Conservation (phyloP, 2,329 filamentous ascomycete genomes). For the Fusarium sp. region DNA sequence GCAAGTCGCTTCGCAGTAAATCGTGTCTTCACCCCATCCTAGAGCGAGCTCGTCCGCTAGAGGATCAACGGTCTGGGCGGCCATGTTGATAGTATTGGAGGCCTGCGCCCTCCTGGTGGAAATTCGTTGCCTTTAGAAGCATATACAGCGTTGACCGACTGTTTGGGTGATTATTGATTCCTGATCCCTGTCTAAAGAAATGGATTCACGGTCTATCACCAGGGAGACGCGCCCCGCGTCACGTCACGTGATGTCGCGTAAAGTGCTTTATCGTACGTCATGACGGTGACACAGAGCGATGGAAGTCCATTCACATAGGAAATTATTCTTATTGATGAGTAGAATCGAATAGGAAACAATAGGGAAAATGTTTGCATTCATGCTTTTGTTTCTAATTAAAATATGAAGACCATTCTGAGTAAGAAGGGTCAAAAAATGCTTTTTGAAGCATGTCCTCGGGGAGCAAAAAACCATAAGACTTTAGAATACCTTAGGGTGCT, state of each 20-base stretch:
- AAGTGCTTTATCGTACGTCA: slow-evolving; percentile 38
- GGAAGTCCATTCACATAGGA: not conserved
- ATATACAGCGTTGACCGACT: not conserved
- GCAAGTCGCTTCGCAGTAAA: slow-evolving; percentile 59
- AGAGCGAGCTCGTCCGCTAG: slow-evolving; percentile 18
- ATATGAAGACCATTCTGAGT: too few species aligned
- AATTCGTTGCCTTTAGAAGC: not conserved
- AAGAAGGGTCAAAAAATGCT: too few species aligned
- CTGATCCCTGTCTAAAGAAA: not conserved
- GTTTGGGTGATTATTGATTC: not conserved
- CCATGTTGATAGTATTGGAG: slow-evolving; percentile 26
- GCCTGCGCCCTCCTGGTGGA: slow-evolving; percentile 17
- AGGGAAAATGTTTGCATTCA: too few species aligned
- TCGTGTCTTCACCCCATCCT: slow-evolving; percentile 45
- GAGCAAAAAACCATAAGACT: too few species aligned
- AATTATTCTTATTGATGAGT: not conserved
- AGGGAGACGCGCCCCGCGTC: slow-evolving; percentile 44
- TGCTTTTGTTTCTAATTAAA: too few species aligned
- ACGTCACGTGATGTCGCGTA: slow-evolving; percentile 50
- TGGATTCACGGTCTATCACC: slow-evolving; percentile 34
- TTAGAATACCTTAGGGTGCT: too few species aligned
- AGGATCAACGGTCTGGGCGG: slow-evolving; percentile 10
- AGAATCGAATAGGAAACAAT: too few species aligned
- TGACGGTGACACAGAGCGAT: not conserved
- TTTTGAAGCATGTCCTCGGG: too few species aligned